Conservation (phyloP, 2,329 filamentous ascomycete species). For the Exophiala alcalophila region DNA sequence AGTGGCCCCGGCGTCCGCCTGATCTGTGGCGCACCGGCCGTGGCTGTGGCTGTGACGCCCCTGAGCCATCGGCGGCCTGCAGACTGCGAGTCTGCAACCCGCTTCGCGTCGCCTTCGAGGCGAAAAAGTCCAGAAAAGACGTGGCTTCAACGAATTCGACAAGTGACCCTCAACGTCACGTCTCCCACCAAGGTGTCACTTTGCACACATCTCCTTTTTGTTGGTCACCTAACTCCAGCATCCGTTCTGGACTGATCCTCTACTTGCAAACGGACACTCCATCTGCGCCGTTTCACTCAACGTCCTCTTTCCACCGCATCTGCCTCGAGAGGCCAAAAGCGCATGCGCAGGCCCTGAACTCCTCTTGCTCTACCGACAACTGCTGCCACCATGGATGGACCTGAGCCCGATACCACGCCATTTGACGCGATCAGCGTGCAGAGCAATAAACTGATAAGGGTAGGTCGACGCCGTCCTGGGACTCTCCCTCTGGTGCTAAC, state of each 20-base stretch:
- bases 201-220: not conserved
- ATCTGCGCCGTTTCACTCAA: not conserved
- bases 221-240: not conserved
- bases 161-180: constrained; percentile 10
- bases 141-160: constrained; percentile 22
- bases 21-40: too few species aligned
- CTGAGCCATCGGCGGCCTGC: too few species aligned
- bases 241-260: not conserved
- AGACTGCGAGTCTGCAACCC: too few species aligned
- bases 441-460: constrained; percentile 53
- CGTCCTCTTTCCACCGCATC: not conserved
- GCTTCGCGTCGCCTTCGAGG: too few species aligned
- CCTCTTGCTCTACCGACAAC: constrained; percentile 14
- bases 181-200: constrained; percentile 1
- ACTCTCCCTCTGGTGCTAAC: constrained; percentile 16
- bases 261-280: not conserved
- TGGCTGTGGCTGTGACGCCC: too few species aligned
- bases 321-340: not conserved
- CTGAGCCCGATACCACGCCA: constrained; percentile 84
- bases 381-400: constrained; percentile 67
- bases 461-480: constrained; percentile 33
- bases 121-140: constrained; percentile 18
- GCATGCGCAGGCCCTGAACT: constrained; percentile 26
- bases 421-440: constrained; percentile 87
- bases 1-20: too few species aligned